Evolutionary conservation across 139 green algal genomes (phyloP).

Genomic region (Closterium sp.): DNA sequence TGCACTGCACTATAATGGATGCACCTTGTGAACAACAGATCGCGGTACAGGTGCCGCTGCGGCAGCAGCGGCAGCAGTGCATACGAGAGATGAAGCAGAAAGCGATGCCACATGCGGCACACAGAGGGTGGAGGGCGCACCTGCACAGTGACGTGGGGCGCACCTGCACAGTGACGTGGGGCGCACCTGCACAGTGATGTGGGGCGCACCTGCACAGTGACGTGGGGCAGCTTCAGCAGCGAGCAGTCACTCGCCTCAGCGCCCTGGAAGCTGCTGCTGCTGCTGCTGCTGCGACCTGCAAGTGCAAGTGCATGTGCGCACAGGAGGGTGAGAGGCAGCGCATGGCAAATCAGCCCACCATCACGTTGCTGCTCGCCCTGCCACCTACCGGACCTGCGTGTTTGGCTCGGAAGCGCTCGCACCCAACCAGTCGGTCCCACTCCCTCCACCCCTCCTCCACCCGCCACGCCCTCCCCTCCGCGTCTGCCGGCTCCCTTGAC

Average conservation of each 20-base stretch:
- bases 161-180: neutral
- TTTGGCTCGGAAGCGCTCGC: neutral
- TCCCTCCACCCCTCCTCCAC: neutral
- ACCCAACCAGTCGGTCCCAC: neutral
- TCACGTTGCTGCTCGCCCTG: neutral
- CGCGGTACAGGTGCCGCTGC: no score
- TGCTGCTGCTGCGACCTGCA: neutral
- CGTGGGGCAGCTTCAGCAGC: neutral
- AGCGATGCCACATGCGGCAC: neutral
- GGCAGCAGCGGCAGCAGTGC: neutral
- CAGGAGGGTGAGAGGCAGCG: neutral
- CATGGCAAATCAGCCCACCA: neutral
- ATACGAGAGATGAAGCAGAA: neutral
- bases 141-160: neutral
- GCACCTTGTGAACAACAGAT: neutral
- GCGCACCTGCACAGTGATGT: neutral
- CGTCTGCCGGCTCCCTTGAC: neutral
- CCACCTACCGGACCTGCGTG: neutral
- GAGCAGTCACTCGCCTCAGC: neutral
- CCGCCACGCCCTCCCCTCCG: neutral
- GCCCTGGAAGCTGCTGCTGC: neutral
- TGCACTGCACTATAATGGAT: neutral
- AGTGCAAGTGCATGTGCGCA: no score
- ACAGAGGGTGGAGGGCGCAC: neutral
- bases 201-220: neutral